These are phyloP conservation scores for Fusarium clavum DNA, from an alignment of 2,329 filamentous ascomycete species.

Conservation along the genomic window DNA sequence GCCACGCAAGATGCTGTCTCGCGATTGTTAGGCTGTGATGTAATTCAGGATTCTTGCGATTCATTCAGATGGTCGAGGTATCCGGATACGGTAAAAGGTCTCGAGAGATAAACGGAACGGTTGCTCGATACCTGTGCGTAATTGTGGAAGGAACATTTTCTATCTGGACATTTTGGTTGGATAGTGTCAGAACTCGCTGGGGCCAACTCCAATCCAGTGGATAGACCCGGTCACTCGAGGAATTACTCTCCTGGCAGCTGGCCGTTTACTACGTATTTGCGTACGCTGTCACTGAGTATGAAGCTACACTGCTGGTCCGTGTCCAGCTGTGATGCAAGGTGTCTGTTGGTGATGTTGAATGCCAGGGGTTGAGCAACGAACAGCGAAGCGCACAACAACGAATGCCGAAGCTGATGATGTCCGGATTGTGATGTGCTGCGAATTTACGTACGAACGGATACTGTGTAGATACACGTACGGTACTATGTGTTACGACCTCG, in stretches of 20 bases:
- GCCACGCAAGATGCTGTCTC: slow-evolving; percentile 11
- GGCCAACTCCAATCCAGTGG: slow-evolving; percentile 34
- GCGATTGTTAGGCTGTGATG: slow-evolving; percentile 25
- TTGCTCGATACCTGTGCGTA: slow-evolving; percentile 28
- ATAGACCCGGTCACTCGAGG: slow-evolving; percentile 28
- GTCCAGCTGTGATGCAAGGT: slow-evolving; percentile 22
- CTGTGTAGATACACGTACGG: slow-evolving; percentile 10
- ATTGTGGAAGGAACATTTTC: slow-evolving; percentile 36
- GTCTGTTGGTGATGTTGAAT: background rate
- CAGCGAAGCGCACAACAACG: background rate
- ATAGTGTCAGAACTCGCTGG: slow-evolving; percentile 14
- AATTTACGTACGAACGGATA: background rate
- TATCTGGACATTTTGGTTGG: slow-evolving; percentile 41
- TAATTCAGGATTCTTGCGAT: slow-evolving; percentile 25
- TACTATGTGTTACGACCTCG: background rate
- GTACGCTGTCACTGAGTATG: slow-evolving; percentile 2
- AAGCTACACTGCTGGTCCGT: slow-evolving; percentile 12
- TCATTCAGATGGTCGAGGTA: slow-evolving; percentile 15
- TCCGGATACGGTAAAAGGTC: slow-evolving; percentile 34
- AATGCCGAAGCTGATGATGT: slow-evolving; percentile 25
- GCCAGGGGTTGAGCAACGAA: background rate
- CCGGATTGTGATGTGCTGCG: background rate
- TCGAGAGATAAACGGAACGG: slow-evolving; percentile 38
- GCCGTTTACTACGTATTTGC: slow-evolving; percentile 8
- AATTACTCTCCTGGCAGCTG: slow-evolving; percentile 19